Evolutionary conservation across 1,139 yeast species (phyloP).

Genomic region (Meyerozyma guilliermondii): DNA sequence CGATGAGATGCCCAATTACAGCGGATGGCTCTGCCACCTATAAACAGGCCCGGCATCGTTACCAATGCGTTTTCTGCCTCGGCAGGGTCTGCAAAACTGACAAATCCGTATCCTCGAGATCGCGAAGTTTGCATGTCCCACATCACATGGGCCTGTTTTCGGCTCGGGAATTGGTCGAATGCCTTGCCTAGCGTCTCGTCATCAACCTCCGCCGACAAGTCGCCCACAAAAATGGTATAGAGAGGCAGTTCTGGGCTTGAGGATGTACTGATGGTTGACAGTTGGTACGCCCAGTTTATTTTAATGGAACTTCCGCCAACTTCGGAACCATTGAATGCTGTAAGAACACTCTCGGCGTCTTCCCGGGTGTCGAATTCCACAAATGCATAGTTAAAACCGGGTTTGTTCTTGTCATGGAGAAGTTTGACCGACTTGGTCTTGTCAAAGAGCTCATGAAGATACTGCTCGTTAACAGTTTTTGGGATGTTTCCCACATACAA

Average conservation of each 20-base stretch:
- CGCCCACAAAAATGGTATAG: constrained; percentile 81
- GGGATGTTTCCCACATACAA: constrained; percentile 75
- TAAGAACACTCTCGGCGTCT: constrained; percentile 60
- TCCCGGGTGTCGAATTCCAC: constrained; percentile 62
- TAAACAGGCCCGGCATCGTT: constrained; percentile 68
- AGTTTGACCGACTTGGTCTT: constrained; percentile 59
- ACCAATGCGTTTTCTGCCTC: constrained; percentile 76
- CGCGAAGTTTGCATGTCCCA: constrained; percentile 96
- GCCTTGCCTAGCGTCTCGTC: constrained; percentile 64
- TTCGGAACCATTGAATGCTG: constrained; percentile 51
- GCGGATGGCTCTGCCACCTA: constrained; percentile 74
- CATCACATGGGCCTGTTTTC: constrained; percentile 88
- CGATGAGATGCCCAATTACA: constrained; percentile 89
- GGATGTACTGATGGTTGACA: constrained; percentile 46
- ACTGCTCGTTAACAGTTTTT: constrained; percentile 59
- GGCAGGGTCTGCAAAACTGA: constrained; percentile 59
- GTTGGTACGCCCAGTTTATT: constrained; percentile 82
- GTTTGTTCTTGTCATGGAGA: constrained; percentile 68
- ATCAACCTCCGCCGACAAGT: constrained; percentile 75
- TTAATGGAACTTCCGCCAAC: constrained; percentile 52
- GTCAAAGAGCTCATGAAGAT: constrained; percentile 56
- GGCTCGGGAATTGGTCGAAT: constrained; percentile 56
- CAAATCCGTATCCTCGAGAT: constrained; percentile 90
- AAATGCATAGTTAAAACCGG: constrained; percentile 78
- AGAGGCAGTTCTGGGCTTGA: constrained; percentile 48